Evolutionary conservation across 768 basidiomycete genomes (phyloP).

Genomic region (Exidia glandulosa): DNA sequence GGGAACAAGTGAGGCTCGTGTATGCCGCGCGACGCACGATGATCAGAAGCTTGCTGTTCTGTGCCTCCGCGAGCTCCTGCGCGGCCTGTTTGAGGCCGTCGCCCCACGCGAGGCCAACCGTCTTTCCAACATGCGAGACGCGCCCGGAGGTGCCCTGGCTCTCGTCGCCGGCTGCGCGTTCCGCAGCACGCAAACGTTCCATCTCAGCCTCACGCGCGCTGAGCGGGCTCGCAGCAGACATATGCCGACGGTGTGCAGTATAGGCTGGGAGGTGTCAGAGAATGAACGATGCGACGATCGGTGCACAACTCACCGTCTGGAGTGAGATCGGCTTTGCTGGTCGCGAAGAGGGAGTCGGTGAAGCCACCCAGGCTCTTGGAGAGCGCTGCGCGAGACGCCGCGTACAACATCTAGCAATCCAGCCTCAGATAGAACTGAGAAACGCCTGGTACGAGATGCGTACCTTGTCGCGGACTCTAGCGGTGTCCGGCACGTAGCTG

Average conservation of each 20-base stretch:
- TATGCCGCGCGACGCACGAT: too few relatives aligned
- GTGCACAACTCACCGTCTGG: conserved; percentile 21
- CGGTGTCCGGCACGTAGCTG: conserved; percentile 73
- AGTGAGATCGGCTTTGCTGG: conserved; percentile 54
- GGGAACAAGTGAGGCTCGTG: too few relatives aligned
- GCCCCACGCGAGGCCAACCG: conserved; percentile 59
- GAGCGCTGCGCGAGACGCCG: conserved; percentile 61
- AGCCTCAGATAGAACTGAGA: background rate
- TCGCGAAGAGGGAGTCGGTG: conserved; percentile 68
- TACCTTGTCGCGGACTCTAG: conserved; percentile 76
- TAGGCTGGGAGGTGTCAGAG: conserved; percentile 37
- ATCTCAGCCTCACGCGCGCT: conserved; percentile 76
- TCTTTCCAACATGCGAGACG: conserved; percentile 40
- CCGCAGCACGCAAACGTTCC: conserved; percentile 64
- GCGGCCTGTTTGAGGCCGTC: conserved; percentile 56
- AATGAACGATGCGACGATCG: background rate
- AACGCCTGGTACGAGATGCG: conserved; percentile 5
- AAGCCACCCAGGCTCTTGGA: conserved; percentile 69
- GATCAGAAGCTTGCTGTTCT: conserved; percentile 45
- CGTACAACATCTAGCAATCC: conserved; percentile 71
- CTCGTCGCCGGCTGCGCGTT: conserved; percentile 40
- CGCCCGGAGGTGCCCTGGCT: conserved; percentile 17
- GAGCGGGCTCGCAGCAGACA: conserved; percentile 69
- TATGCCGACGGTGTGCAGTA: conserved; percentile 56
- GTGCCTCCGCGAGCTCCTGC: conserved; percentile 36